These are phyloP conservation scores for Kuraishia ogatae DNA, from an alignment of 805 yeast genomes.

Conservation along the genomic window DNA sequence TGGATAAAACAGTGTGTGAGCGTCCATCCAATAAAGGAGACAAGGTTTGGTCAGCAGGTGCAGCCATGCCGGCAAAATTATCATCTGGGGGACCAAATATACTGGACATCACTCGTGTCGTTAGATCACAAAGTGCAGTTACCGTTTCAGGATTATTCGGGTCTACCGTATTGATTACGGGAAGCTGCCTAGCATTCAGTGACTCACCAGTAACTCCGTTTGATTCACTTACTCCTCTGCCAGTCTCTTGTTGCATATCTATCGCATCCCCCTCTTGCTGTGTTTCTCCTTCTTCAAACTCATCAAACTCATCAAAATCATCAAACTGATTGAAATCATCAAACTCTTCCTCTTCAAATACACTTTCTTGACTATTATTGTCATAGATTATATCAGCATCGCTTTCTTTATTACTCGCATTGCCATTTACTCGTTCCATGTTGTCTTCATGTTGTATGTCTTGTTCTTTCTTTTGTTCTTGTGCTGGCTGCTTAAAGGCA, in stretches of 20 bases:
- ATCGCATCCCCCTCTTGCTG: too few relatives aligned
- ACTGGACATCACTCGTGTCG: neutral
- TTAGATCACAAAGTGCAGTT: neutral
- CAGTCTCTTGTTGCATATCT: neutral
- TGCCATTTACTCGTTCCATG: too few relatives aligned
- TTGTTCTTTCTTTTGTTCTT: too few relatives aligned
- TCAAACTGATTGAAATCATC: neutral
- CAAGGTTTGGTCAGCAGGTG: neutral
- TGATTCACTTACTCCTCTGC: neutral
- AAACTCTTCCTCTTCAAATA: neutral
- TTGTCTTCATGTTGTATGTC: too few relatives aligned
- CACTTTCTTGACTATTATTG: too few relatives aligned
- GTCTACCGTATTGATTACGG: neutral
- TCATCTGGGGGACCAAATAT: neutral
- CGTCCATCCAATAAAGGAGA: conserved; percentile 13
- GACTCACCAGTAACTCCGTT: too few relatives aligned
- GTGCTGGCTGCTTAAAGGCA: too few relatives aligned
- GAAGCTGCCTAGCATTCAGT: too few relatives aligned
- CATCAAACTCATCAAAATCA: conserved; percentile 1
- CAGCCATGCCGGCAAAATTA: too few relatives aligned
- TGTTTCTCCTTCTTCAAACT: neutral
- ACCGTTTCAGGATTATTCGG: neutral
- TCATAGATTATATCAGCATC: neutral
- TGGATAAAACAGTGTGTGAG: conserved; percentile 13
- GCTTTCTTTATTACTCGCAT: neutral